Evolutionary conservation across 345 rosid genomes (phyloP).

Genomic region (rapeseed (Brassica napus)): DNA sequence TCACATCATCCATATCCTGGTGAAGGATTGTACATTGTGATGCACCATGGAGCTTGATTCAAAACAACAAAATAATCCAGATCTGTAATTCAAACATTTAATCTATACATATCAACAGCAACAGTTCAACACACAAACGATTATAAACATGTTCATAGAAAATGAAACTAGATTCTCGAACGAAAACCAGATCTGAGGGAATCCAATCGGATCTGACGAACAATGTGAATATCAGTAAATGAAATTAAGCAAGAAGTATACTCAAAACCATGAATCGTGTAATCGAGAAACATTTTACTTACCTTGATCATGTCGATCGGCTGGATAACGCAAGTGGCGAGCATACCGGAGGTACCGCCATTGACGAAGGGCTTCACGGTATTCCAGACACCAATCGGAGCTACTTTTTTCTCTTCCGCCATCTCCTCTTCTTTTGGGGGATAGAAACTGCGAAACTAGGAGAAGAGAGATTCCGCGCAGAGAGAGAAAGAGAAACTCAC

Average conservation of each 20-base stretch:
- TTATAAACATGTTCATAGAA: not conserved
- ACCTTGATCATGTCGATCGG: conserved; percentile 99
- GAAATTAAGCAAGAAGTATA: conserved; percentile 11
- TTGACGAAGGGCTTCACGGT: conserved; percentile 86
- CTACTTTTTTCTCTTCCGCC: conserved; percentile 75
- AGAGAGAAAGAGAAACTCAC: not conserved
- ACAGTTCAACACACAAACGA: conserved; percentile 1
- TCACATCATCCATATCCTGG: not conserved
- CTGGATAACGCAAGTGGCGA: conserved; percentile 98
- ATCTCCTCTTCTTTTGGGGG: conserved; percentile 31
- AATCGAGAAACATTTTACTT: not conserved
- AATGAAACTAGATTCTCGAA: not conserved
- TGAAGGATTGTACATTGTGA: not conserved
- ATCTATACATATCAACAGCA: not conserved
- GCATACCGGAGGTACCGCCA: conserved; percentile 98
- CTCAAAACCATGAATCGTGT: not conserved
- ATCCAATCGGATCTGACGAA: conserved; percentile 48
- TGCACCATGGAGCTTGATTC: not conserved
- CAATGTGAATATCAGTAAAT: not conserved
- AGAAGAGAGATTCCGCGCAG: conserved; percentile 17
- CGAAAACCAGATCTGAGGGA: conserved; percentile 29
- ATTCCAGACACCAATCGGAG: conserved; percentile 66
- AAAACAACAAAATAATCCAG: no score
- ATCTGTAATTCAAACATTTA: conserved; percentile 20
- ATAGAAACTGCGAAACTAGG: conserved; percentile 14